Evolutionary conservation across 2,329 filamentous ascomycete species (phyloP).

Genomic region (Fusarium nelsonii): DNA sequence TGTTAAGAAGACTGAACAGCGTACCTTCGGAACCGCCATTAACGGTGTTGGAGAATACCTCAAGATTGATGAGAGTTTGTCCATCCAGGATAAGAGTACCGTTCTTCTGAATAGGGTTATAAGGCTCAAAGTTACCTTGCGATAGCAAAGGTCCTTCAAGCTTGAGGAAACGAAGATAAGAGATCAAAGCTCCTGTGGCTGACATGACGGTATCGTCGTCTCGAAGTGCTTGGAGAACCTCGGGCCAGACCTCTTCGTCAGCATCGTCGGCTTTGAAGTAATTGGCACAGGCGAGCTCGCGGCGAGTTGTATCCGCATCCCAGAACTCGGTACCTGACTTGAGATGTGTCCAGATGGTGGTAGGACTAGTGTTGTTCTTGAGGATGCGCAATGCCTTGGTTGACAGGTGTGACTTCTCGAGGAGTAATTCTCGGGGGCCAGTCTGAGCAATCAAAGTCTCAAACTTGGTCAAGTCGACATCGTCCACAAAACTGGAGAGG

Average conservation of each 20-base stretch:
- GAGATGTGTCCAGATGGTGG: constrained; percentile 94
- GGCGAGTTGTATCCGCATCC: constrained; percentile 83
- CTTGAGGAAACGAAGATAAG: constrained; percentile 88
- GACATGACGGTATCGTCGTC: constrained; percentile 90
- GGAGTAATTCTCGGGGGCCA: constrained; percentile 84
- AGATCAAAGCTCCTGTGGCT: constrained; percentile 86
- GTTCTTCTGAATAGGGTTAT: constrained; percentile 91
- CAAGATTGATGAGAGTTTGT: constrained; percentile 97
- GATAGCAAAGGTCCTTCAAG: constrained; percentile 89
- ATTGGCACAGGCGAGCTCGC: constrained; percentile 81
- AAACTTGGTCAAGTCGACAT: constrained; percentile 93
- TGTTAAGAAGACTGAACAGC: constrained; percentile 89
- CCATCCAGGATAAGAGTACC: constrained; percentile 93
- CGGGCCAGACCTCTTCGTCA: constrained; percentile 78
- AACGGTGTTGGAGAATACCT: constrained; percentile 92
- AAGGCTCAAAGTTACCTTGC: constrained; percentile 90
- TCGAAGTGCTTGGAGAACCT: constrained; percentile 75
- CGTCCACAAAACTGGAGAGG: constrained; percentile 91
- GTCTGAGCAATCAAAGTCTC: constrained; percentile 97
- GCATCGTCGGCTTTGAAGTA: constrained; percentile 77
- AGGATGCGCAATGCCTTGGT: constrained; percentile 91
- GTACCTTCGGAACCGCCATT: constrained; percentile 89
- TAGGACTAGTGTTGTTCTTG: constrained; percentile 94
- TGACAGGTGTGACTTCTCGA: constrained; percentile 89
- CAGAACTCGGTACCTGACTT: constrained; percentile 92